Percentiles rank a stretch among this genome's conserved stretches.
phyloP scores from a whole-genome alignment of 371 early-diverging fungal genomes.

The Mucor velutinosus region DNA sequence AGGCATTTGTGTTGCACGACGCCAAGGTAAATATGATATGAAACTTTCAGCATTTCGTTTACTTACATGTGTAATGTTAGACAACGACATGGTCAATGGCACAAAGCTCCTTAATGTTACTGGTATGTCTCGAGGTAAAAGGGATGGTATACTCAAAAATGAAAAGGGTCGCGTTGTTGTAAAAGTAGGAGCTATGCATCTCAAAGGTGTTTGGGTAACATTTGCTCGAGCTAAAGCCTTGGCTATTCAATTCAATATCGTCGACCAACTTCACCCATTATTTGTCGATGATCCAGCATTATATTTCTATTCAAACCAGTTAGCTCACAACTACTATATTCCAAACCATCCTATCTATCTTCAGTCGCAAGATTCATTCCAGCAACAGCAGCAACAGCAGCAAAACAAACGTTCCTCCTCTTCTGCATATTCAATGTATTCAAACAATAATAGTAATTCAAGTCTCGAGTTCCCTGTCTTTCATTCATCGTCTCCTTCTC shows the following conservation, averaged over 20 bases:
- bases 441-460: neutral
- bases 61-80: slow-evolving; percentile 37
- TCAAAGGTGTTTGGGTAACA: slow-evolving; percentile 90
- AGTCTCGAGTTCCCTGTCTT: neutral
- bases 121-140: slow-evolving; percentile 86
- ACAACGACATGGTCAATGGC: slow-evolving; percentile 87
- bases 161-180: slow-evolving; percentile 85
- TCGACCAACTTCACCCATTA: slow-evolving; percentile 71
- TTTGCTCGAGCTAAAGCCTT: slow-evolving; percentile 71
- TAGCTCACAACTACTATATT: slow-evolving; percentile 16
- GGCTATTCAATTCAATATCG: slow-evolving; percentile 70
- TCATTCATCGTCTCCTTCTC: slow-evolving; percentile 1
- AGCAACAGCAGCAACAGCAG: slow-evolving; percentile 9
- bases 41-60: neutral
- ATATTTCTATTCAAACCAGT: slow-evolving; percentile 38
- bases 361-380: slow-evolving; percentile 18
- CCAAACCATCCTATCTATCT: slow-evolving; percentile 26
- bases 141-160: slow-evolving; percentile 87
- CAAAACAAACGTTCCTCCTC: slow-evolving; percentile 5
- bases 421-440: neutral
- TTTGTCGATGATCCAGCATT: slow-evolving; percentile 72
- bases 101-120: slow-evolving; percentile 85
- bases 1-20: slow-evolving; percentile 77
- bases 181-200: slow-evolving; percentile 85
- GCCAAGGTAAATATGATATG: slow-evolving; percentile 59